Evolutionary conservation across 306 rosid species (phyloP), one percentile per base, ranked within the genome.

Genomic region (Vicia villosa): DNA sequence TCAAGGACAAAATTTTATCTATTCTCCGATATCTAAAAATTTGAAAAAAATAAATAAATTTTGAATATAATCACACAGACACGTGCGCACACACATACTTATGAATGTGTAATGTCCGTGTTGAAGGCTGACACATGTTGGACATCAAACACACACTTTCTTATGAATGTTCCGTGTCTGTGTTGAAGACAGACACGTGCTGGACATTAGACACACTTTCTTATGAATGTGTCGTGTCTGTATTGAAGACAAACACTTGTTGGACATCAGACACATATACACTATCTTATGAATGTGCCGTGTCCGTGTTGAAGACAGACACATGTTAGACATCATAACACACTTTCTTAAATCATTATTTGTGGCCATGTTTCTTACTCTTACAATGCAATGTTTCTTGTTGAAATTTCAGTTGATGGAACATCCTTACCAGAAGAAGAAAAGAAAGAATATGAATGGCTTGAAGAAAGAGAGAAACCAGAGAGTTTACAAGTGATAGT

Each of bases 391-490:
- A 19, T 45, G 21, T 20, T 43, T 16, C 11, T 69, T 8, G 19
- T 19, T 67, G 63, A 34, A 70, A 62, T 61, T 66, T 60, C 77
- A 85, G 96, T 59, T 3, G 87, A 83, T 11, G 91, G 83, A 74
- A 67, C 60, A 15, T 60, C 77, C 9, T 47, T 86, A 41, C 70
- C 81, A 0, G 96, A 90, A 76, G 87, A 75, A 38, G 94, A 88
- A 76, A 85, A 63, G 77, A 83, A 78, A 30, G 58, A 54, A 6
- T 78, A 90, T 40, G 90, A 91, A 17, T 93, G 98, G 97, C 98
- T 93, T 67, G 65, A 85, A 72, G 96, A 90, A 78, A 86, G 68
- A 67, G 91, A 89, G 77, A 49, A 77, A 36, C 93, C 89, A 10
- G 85, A 82, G 51, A 88, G 83, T 63, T 67, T 86, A 20, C 64